Evolutionary conservation across 2,329 filamentous ascomycete species (phyloP).

Genomic region (Berkeleyomyces rouxiae): DNA sequence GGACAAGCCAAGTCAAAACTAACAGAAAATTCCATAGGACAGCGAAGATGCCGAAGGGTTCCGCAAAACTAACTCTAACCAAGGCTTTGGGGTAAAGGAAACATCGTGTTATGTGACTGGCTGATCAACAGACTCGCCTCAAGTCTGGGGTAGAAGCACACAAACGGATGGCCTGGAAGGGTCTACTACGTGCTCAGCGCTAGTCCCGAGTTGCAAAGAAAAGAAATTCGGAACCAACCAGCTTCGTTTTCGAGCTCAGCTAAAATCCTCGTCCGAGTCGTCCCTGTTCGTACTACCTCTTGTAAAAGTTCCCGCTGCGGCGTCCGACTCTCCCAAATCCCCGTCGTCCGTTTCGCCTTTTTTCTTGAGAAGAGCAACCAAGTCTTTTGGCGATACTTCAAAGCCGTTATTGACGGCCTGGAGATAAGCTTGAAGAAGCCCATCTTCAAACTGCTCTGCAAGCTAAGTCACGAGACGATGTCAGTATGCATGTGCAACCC

Average conservation of each 20-base stretch:
- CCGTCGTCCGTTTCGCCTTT: not conserved
- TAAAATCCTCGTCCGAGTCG: conserved; percentile 6
- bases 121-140: not conserved
- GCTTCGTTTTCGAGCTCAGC: not conserved
- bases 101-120: too few relatives aligned
- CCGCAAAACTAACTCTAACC: not conserved
- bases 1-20: not conserved
- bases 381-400: conserved; percentile 2
- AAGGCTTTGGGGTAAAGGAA: too few relatives aligned
- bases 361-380: not conserved
- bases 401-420: not conserved
- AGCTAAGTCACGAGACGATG: not conserved
- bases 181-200: not conserved
- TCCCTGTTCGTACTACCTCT: not conserved
- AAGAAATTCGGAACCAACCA: not conserved
- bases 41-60: not conserved
- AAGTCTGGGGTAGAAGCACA: not conserved
- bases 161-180: not conserved
- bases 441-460: conserved; percentile 1
- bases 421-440: conserved; percentile 5
- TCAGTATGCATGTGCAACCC: not conserved
- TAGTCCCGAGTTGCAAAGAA: not conserved
- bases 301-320: too few relatives aligned
- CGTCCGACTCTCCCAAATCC: not conserved
- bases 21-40: not conserved